Conservation (phyloP, 441 rosid genomes). For the Bruguiera hainesii region DNA sequence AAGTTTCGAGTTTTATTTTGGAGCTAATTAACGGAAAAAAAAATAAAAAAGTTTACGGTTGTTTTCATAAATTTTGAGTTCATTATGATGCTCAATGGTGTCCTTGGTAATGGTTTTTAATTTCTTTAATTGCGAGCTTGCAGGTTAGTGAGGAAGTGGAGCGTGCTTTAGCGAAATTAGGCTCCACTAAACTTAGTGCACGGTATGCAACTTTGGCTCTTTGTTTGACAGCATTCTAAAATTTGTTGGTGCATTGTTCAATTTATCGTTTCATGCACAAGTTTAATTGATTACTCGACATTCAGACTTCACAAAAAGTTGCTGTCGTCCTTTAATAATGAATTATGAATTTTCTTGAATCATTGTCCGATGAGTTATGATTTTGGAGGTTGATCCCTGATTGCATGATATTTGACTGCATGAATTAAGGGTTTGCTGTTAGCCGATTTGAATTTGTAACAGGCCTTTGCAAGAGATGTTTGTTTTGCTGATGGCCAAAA, state of each 20-base stretch:
- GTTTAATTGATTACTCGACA: not conserved
- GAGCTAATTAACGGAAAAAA: no score
- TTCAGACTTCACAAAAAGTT: not conserved
- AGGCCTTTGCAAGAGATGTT: not conserved
- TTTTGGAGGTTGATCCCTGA: no score
- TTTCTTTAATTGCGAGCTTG: constrained; percentile 10
- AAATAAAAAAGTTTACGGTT: no score
- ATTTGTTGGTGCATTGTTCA: not conserved
- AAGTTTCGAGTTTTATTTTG: no score
- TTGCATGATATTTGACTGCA: no score
- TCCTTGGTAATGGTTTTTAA: constrained; percentile 4
- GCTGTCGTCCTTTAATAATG: not conserved
- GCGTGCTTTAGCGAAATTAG: constrained; percentile 80
- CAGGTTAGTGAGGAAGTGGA: constrained; percentile 97
- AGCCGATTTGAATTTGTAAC: not conserved
- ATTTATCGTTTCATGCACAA: not conserved
- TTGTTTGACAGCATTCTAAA: not conserved
- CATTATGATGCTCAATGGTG: not conserved
- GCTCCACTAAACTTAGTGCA: constrained; percentile 55
- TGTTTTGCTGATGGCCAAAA: constrained; percentile 20
- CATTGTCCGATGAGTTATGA: not conserved
- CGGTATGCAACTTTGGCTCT: constrained; percentile 35
- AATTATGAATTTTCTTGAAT: not conserved
- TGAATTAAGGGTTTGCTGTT: not conserved
- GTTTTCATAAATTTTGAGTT: not conserved